Conservation (phyloP, 2,329 filamentous ascomycete species). For the Aureobasidium uvarum region DNA sequence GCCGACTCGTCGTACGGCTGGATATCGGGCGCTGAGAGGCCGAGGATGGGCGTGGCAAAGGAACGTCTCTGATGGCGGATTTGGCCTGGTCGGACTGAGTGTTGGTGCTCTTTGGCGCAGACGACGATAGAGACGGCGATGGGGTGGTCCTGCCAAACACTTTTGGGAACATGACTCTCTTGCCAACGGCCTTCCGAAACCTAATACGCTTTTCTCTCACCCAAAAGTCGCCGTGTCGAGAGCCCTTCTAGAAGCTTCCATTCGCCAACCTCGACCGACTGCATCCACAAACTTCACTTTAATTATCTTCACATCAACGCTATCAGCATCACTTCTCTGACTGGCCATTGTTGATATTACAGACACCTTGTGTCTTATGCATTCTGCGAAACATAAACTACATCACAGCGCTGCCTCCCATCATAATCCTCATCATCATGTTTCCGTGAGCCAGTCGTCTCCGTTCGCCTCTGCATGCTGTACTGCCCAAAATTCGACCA, state of each 20-base stretch:
- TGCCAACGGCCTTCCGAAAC: no score
- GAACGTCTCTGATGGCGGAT: background rate
- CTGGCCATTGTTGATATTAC: background rate
- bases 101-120: background rate
- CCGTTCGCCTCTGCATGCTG: constrained; percentile 14
- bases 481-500: constrained; percentile 14
- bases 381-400: constrained; percentile 9
- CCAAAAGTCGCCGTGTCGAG: no score
- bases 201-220: no score
- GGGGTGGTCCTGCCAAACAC: constrained; percentile 16
- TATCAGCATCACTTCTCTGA: background rate
- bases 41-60: constrained; percentile 3
- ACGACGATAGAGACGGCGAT: background rate
- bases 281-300: background rate
- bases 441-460: background rate
- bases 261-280: background rate
- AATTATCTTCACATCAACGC: background rate
- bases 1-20: background rate
- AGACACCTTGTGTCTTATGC: constrained; percentile 13
- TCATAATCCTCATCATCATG: constrained; percentile 15
- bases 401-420: constrained; percentile 18
- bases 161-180: constrained; percentile 5
- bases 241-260: constrained; percentile 21
- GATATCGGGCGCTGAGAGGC: constrained; percentile 1
- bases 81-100: background rate